Evolutionary conservation across 2,329 filamentous ascomycete species (phyloP), one percentile per base, ranked within the genome.

Genomic region (Dactylellina haptotyla): DNA sequence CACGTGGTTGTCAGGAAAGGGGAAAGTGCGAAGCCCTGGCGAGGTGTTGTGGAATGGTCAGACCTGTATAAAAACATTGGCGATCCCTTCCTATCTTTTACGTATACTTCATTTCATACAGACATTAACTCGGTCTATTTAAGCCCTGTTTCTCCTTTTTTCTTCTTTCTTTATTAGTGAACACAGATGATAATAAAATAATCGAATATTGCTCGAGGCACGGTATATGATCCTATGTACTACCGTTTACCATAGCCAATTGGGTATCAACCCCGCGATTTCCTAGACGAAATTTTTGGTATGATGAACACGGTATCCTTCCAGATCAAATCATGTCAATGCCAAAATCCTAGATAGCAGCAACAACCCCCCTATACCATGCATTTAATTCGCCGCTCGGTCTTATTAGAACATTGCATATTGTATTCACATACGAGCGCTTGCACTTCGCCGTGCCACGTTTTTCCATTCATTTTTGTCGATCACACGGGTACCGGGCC

Each of bases 41-140:
- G 30, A 28, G 46, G 12, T 26, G 3, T 30, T 12, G 28, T n/a
- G n/a, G 25, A 18, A 53, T 53, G 63, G 43, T 59, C 63, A 37
- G 53, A 59, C 53, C 4, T 56, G 28, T 45, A 67, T 53, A 51
- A 58, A 23, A 58, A 28, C 12, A 6, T n/a, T 25, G 63, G 34
- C 53, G 63, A 67, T 67, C 63, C 43, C 63, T 67, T 67, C 63
- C 63, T 59, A 59, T 59, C 43, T 53, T 1, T 26, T 5, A 20
- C 63, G 51, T 51, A 45, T 45, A 53, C 39, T 37, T 48, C 51
- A 66, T 66, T 48, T 66, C 53, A 37, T 62, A 51, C 14, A 56
- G 14, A 65, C 37, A 45, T 50, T 34, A 43, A n/a, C n/a, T 41
- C 16, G 10, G 28, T 16, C 39, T 18, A 39, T 23, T 4, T 26